Base-by-base conservation (phyloP, 164 flowering plant genomes). In the Chloranthus sessilifolius region DNA sequence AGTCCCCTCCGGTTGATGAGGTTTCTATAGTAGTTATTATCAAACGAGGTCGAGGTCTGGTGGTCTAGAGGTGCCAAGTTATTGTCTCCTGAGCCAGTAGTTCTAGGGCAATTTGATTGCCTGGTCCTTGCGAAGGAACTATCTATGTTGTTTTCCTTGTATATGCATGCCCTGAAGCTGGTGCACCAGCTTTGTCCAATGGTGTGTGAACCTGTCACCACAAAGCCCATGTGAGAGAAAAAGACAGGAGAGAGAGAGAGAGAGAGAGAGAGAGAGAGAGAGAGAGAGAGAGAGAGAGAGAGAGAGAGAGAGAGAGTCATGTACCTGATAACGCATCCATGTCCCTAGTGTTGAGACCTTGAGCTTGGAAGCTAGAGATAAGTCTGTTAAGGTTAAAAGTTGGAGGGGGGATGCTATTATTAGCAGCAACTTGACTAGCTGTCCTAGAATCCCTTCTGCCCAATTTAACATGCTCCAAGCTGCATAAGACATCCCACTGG, bases 241-340 rank as follows among this genome's bases (percentile, higher is more conserved):
- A n/a, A n/a, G n/a, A n/a, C n/a, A n/a, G n/a, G n/a, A n/a, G n/a
- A n/a, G n/a, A n/a, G n/a, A n/a, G n/a, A n/a, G n/a, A n/a, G n/a
- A n/a, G n/a, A n/a, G n/a, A 20, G 8, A 20, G 47, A 43, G 47
- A 43, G 47, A 43, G 21, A 1, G 47, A 43, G 47, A 22, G 22
- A 43, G 47, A 4, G 47, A 20, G 47, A 20, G 22, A 15, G 2
- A 41, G 17, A 2, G 19, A 19, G 8, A 12, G 15, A 40, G 19
- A 19, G 44, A 5, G 47, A 43, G 22, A 22, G 47, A 37, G n/a
- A 14, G 12, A 33, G 12, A 33, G 12, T 7, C 12, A 11, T 17
- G 7, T 36, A 64, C 68, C 80, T 36, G 76, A 77, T 14, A 74
- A 53, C 1, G 79, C 77, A n/a, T 74, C 79, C 62, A 77, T 37